Evolutionary conservation across 2,329 filamentous ascomycete genomes (phyloP).

Genomic region (Fonsecaea erecta): DNA sequence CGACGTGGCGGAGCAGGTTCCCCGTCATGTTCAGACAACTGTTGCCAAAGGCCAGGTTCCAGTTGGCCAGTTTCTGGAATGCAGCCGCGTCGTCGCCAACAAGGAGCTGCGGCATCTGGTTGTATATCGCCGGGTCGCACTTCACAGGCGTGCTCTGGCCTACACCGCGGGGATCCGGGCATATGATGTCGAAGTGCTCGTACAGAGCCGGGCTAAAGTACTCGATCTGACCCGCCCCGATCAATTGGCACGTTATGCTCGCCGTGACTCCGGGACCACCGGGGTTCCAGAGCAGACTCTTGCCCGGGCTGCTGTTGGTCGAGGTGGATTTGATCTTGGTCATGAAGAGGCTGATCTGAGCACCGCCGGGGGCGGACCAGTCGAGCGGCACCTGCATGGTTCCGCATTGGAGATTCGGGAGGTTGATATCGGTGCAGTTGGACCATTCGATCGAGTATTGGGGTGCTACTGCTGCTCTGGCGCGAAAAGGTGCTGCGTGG

Average conservation of each 20-base stretch:
- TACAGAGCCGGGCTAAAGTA: conserved; percentile 39
- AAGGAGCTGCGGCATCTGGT: conserved; percentile 44
- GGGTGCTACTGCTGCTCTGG: conserved; percentile 3
- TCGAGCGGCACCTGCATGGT: conserved; percentile 41
- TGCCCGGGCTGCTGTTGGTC: conserved; percentile 31
- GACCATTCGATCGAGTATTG: conserved; percentile 17
- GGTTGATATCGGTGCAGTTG: conserved; percentile 6
- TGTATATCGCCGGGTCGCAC: conserved; percentile 46
- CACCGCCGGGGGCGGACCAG: conserved; percentile 41
- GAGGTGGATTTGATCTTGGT: conserved; percentile 37
- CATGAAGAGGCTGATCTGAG: conserved; percentile 41
- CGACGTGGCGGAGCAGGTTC: conserved; percentile 48
- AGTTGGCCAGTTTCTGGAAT: conserved; percentile 43
- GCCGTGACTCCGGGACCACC: conserved; percentile 44
- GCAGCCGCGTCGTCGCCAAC: conserved; percentile 7
- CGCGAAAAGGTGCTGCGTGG: neutral
- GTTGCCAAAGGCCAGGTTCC: conserved; percentile 48
- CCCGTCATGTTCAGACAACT: conserved; percentile 50
- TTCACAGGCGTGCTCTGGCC: conserved; percentile 48
- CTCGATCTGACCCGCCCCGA: conserved; percentile 2
- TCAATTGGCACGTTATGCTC: neutral
- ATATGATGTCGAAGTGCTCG: conserved; percentile 50
- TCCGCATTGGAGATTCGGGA: conserved; percentile 19
- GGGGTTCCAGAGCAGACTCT: conserved; percentile 44
- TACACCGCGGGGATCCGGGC: conserved; percentile 52